These are phyloP conservation scores for Aphanomyces euteiches DNA, from an alignment of 352 stramenopile species.

Conservation along the genomic window DNA sequence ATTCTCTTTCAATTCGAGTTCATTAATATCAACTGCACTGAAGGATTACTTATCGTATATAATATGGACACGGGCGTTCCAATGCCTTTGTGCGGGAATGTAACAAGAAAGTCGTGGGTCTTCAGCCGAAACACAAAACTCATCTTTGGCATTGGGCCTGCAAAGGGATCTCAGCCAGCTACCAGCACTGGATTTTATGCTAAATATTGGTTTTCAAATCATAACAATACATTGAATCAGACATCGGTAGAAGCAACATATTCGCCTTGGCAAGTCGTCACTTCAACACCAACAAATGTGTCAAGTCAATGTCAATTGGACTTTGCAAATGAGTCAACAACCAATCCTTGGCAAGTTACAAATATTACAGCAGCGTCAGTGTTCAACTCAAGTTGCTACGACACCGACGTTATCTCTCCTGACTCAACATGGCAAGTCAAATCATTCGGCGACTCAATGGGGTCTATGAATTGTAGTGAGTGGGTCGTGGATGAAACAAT, in stretches of 20 bases:
- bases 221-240: neutral
- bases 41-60: conserved; percentile 1
- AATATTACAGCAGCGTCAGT: neutral
- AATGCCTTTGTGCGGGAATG: neutral
- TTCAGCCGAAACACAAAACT: neutral
- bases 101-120: neutral
- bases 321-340: neutral
- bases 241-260: neutral
- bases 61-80: neutral
- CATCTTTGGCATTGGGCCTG: neutral
- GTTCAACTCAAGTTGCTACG: conserved; percentile 14
- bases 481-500: conserved; percentile 13
- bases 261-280: conserved; percentile 6
- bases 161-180: neutral
- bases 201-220: neutral
- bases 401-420: neutral
- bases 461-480: neutral
- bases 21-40: conserved; percentile 13
- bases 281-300: neutral
- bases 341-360: conserved; percentile 22
- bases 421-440: neutral
- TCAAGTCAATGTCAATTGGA: conserved; percentile 19
- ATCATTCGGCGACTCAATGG: neutral
- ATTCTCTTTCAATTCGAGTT: conserved; percentile 15
- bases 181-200: conserved; percentile 23